These are phyloP conservation scores for Coemansia javaensis DNA, from an alignment of 192 early-diverging fungal genomes.

Conservation along the genomic window DNA sequence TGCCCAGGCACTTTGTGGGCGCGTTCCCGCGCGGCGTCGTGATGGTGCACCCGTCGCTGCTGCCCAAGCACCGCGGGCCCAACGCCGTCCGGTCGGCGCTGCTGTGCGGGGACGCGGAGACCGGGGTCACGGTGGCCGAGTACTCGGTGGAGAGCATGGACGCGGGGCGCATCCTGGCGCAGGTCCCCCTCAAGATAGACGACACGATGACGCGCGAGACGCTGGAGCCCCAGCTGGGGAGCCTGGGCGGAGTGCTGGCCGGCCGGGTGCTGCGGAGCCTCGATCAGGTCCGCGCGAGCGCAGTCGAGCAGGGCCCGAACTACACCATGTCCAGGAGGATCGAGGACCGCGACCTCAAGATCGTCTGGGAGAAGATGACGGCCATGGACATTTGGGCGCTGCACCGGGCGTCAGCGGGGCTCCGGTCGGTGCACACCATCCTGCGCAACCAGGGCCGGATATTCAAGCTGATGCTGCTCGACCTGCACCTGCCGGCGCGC, in stretches of 20 bases:
- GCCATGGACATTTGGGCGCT: constrained; percentile 57
- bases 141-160: constrained; percentile 51
- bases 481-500: constrained; percentile 6
- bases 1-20: too few relatives aligned
- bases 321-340: constrained; percentile 58
- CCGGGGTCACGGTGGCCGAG: constrained; percentile 87
- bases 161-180: constrained; percentile 75
- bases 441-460: constrained; percentile 14
- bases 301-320: constrained; percentile 55
- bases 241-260: constrained; percentile 6
- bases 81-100: constrained; percentile 79
- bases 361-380: constrained; percentile 59
- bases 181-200: constrained; percentile 21
- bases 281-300: constrained; percentile 38
- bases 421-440: constrained; percentile 9
- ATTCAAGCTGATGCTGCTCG: constrained; percentile 4
- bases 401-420: constrained; percentile 58
- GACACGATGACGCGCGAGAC: neutral
- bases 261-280: constrained; percentile 11
- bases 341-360: constrained; percentile 52
- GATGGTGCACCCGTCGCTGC: constrained; percentile 84
- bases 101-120: constrained; percentile 63
- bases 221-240: neutral
- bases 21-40: constrained; percentile 56
- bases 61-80: constrained; percentile 84